These are phyloP conservation scores for Cerrena zonata DNA, from an alignment of 1,284 basidiomycete genomes.

Conservation along the genomic window DNA sequence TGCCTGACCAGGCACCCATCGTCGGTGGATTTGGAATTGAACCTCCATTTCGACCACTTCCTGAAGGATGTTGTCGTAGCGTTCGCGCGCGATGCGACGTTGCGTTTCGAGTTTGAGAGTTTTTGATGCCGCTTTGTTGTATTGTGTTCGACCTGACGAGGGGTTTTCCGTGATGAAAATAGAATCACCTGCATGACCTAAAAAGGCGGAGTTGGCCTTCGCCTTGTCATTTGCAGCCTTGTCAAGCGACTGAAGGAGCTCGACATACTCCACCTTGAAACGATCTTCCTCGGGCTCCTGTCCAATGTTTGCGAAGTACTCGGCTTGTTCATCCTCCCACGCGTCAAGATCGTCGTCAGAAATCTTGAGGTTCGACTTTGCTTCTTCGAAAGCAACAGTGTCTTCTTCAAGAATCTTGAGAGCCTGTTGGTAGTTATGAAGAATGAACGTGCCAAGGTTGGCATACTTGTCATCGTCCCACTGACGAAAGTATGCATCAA, in stretches of 20 bases:
- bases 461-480: too few species aligned
- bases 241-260: constrained; percentile 8
- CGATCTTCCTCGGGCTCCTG: constrained; percentile 11
- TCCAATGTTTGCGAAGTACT: constrained; percentile 9
- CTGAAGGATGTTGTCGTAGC: background rate
- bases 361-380: constrained; percentile 7
- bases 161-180: too few species aligned
- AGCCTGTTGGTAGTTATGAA: constrained; percentile 19
- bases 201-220: too few species aligned
- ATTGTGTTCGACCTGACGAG: background rate
- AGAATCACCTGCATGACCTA: background rate
- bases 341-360: constrained; percentile 11
- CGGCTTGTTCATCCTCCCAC: constrained; percentile 10
- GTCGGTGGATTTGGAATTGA: constrained; percentile 16
- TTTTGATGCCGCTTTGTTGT: background rate
- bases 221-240: background rate
- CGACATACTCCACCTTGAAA: constrained; percentile 11
- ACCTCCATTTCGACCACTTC: constrained; percentile 18
- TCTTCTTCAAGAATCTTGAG: constrained; percentile 14
- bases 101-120: constrained; percentile 5
- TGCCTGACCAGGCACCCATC: too few species aligned
- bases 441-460: constrained; percentile 15
- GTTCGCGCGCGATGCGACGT: constrained; percentile 2
- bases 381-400: too few species aligned
- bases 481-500: constrained; percentile 17